A percentile compares a stretch with the other conserved stretches of the same genome.
phyloP scores from a whole-genome alignment of 2,329 filamentous ascomycete species.

The Phaeoacremonium minimum region DNA sequence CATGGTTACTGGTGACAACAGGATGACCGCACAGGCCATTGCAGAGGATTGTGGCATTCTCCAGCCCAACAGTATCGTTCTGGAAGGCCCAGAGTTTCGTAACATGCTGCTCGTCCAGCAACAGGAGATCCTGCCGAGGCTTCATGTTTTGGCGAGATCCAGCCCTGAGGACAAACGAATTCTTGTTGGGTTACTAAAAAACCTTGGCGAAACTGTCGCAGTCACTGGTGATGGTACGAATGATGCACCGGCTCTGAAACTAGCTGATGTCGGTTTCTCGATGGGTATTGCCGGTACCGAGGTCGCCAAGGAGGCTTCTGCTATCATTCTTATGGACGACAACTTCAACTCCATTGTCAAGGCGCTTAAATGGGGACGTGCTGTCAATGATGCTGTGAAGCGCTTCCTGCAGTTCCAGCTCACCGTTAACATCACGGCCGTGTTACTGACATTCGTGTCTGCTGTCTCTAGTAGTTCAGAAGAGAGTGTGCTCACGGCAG shows the following conservation, averaged over 20 bases:
- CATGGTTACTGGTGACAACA: constrained; percentile 85
- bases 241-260: constrained; percentile 75
- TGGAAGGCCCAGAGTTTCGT: constrained; percentile 76
- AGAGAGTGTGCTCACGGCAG: constrained; percentile 75
- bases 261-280: constrained; percentile 78
- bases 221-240: constrained; percentile 84
- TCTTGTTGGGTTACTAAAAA: constrained; percentile 67
- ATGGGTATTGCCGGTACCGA: constrained; percentile 84
- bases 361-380: constrained; percentile 75
- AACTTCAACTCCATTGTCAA: constrained; percentile 86
- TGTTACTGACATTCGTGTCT: constrained; percentile 81
- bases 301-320: constrained; percentile 79
- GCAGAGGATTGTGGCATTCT: constrained; percentile 76
- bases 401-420: constrained; percentile 75
- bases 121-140: constrained; percentile 60
- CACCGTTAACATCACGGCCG: constrained; percentile 88
- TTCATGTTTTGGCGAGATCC: constrained; percentile 70
- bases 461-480: constrained; percentile 69
- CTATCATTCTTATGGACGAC: constrained; percentile 84
- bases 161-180: constrained; percentile 75
- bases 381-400: constrained; percentile 74
- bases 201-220: constrained; percentile 71
- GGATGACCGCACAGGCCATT: constrained; percentile 73
- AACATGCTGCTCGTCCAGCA: constrained; percentile 64
- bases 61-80: constrained; percentile 61